These are phyloP conservation scores for Paratinospora sagittata DNA, from an alignment of 164 flowering plant species.

Conservation along the genomic window DNA sequence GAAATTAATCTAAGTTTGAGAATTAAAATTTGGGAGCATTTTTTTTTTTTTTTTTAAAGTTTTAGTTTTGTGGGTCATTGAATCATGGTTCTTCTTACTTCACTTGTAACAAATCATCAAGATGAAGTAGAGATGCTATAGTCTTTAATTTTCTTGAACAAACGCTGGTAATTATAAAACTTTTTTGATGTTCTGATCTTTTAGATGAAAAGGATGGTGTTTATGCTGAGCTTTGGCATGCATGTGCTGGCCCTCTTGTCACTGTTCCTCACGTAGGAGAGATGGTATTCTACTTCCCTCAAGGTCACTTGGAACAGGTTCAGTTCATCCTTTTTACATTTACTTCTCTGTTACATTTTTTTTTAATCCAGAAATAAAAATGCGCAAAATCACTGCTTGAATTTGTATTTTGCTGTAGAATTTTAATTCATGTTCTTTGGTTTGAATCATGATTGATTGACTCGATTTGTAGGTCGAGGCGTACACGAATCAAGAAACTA, in stretches of 20 bases:
- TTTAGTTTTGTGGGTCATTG: not conserved
- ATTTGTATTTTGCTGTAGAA: no score
- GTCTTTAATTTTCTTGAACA: not conserved
- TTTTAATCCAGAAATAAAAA: not conserved
- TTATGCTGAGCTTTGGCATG: slow-evolving; percentile 45
- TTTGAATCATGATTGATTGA: not conserved
- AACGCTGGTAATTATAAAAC: not conserved
- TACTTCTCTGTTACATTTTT: slow-evolving; percentile 1
- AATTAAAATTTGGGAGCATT: not conserved
- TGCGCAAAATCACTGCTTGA: no score
- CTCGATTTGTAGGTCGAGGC: slow-evolving; percentile 34
- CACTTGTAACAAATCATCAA: no score
- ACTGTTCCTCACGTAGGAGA: slow-evolving; percentile 42
- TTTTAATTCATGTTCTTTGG: not conserved
- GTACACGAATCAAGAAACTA: slow-evolving; percentile 23
- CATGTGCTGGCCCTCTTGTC: slow-evolving; percentile 52
- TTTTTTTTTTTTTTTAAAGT: not conserved
- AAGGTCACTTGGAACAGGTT: slow-evolving; percentile 70
- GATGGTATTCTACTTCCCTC: slow-evolving; percentile 54
- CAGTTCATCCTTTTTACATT: slow-evolving; percentile 3
- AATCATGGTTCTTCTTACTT: not conserved
- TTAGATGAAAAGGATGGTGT: slow-evolving; percentile 27
- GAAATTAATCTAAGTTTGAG: not conserved
- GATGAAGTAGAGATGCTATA: not conserved
- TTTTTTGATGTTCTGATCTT: not conserved